Evolutionary conservation across 2,329 filamentous ascomycete species (phyloP), one percentile per base, ranked within the genome.

Genomic region (Fusarium drepaniforme): DNA sequence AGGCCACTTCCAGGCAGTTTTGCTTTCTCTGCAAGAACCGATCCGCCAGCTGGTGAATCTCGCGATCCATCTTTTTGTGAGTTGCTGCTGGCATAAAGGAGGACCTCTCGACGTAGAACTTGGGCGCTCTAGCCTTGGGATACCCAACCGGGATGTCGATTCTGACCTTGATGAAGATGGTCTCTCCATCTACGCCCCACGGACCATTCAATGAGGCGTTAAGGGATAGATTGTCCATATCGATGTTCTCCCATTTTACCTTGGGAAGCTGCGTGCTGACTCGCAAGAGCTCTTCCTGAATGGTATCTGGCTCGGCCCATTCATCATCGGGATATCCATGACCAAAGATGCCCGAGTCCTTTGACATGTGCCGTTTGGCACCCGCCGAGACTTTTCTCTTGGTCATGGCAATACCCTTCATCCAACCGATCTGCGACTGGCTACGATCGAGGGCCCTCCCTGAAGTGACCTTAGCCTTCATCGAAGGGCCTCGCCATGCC

Each of bases 401-500:
- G 59, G 87, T 90, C 85, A 92, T 90, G 37, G 88, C 91, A 69
- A 93, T 91, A 7, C 91, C 91, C 78, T 90, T 92, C 89, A 93
- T 92, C 91, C 91, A 93, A 16, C 89, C 90, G 65, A 93, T 90
- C 72, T 92, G 90, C 25, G 88, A 87, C 57, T 88, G 85, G 66
- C 84, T 88, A 42, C 85, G 84, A 67, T 90, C 87, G 30, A 82
- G 66, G 21, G 84, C 79, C 61, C 84, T 87, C 18, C 81, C 81
- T 7, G 82, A 80, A 3, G 82, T 79, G 25, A 84, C 84, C 66
- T 88, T 89, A 28, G 88, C 88, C 77, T 89, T 91, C 89, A 91
- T 91, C 2, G 89, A 89, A 4, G 88, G 87, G 5, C 88, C 86
- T 74, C 86, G 85, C 89, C 89, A 91, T 5, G 85, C 84, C 12